Evolutionary conservation across 306 rosid species (phyloP).

Genomic region (Casuarina equisetifolia): DNA sequence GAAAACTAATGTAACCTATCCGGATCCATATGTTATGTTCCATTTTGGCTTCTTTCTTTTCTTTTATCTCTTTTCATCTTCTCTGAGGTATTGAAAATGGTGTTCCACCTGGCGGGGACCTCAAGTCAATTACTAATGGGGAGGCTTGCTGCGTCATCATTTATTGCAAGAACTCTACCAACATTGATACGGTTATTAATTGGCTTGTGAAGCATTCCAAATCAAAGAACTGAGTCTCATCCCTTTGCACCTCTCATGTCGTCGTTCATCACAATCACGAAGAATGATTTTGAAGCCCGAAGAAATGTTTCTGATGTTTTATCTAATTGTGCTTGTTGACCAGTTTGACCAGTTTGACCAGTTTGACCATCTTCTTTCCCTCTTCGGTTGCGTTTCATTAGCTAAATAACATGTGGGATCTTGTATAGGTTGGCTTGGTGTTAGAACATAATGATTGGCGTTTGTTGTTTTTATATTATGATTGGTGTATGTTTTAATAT

Average conservation of each 20-base stretch:
- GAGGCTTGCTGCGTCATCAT: conserved; percentile 76
- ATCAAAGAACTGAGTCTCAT: conserved; percentile 48
- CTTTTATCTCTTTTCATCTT: not conserved
- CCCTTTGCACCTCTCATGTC: conserved; percentile 19
- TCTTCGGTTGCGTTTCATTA: conserved; percentile 19
- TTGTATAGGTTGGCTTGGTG: not conserved
- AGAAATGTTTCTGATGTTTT: conserved; percentile 16
- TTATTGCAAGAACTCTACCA: conserved; percentile 71
- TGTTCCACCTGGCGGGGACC: conserved; percentile 45
- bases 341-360: conserved; percentile 6
- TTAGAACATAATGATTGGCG: not conserved
- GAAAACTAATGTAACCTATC: not conserved
- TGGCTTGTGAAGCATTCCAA: conserved; percentile 73
- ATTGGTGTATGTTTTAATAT: conserved; percentile 12
- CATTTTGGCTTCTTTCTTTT: not conserved
- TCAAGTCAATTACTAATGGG: conserved; percentile 53
- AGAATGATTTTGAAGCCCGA: conserved; percentile 23
- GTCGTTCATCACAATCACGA: conserved; percentile 1
- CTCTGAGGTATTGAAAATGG: not conserved
- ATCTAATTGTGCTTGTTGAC: not conserved
- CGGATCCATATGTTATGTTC: not conserved
- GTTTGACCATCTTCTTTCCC: conserved; percentile 17
- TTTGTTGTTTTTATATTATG: not conserved
- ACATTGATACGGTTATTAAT: conserved; percentile 56
- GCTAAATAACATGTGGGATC: conserved; percentile 6